Evolutionary conservation across 345 rosid species (phyloP), one percentile per base, ranked within the genome.

Genomic region (Rhizophora apiculata): DNA sequence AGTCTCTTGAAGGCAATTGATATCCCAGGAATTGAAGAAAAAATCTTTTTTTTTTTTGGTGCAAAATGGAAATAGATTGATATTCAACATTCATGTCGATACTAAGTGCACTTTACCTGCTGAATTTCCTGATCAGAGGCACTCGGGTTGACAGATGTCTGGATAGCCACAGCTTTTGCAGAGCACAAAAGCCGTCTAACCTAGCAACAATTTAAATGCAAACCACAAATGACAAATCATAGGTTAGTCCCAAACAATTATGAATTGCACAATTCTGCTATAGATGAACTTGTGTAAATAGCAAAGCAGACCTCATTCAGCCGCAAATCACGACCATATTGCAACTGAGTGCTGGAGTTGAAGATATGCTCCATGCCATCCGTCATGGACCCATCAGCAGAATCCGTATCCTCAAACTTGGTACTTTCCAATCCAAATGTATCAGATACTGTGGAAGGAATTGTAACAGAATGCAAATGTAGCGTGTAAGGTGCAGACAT

Each of bases 351-450:
- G 80, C 83, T 82, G 64, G 89, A 91, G 82, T 84, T 88, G 74
- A 91, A 94, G 74, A 94, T 91, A 83, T 94, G 95, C 80, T 94
- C 98, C 98, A 94, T 94, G 34, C 98, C 98, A 89, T 94, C 98
- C 48, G 85, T 82, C 76, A 80, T 75, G 71, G 92, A 82, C 55
- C 96, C 89, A 68, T 89, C 93, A 73, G 81, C 78, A 65, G 93
- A 80, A 82, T 87, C 93, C 65, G 84, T 70, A 82, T 89, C 97
- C 79, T 89, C 97, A 76, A 87, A 75, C 83, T 82, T 91, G 67
- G 88, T 58, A 82, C 82, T 84, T 63, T 87, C 98, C 63, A 71
- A 59, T 69, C 88, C 90, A 72, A 67, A 62, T 36, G 89, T 74
- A 72, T 94, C 98, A 70, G 96, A 85, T 76, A 81, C 81, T 20